Evolutionary conservation across 2,329 filamentous ascomycete genomes (phyloP).

Genomic region (Didymella segeticola): DNA sequence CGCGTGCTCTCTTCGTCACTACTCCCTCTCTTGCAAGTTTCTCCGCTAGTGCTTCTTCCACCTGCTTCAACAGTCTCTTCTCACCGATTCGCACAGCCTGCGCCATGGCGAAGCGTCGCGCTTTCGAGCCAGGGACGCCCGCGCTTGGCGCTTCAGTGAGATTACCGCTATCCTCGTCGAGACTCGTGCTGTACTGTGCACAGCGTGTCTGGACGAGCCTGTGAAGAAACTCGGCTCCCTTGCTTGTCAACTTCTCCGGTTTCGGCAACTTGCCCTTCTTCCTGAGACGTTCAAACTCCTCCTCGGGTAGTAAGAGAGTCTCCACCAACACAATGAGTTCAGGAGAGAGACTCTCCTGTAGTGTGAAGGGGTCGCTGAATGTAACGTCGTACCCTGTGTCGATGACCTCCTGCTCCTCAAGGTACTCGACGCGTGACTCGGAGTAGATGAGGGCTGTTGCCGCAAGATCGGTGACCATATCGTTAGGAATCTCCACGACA

Average conservation of each 20-base stretch:
- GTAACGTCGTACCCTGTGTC: conserved; percentile 75
- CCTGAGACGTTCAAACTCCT: conserved; percentile 51
- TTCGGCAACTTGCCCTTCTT: conserved; percentile 54
- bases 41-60: conserved; percentile 48
- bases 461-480: conserved; percentile 54
- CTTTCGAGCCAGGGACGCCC: conserved; percentile 17
- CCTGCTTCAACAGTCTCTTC: conserved; percentile 68
- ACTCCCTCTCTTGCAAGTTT: conserved; percentile 41
- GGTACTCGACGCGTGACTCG: conserved; percentile 55
- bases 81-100: conserved; percentile 73
- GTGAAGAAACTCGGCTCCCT: conserved; percentile 50
- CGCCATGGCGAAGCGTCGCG: conserved; percentile 62
- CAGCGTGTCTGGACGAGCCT: conserved; percentile 50
- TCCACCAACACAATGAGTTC: conserved; percentile 55
- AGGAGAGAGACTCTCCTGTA: conserved; percentile 48
- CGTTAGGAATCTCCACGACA: conserved; percentile 78
- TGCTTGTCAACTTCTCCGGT: conserved; percentile 47
- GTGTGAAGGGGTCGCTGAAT: conserved; percentile 40
- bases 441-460: conserved; percentile 21
- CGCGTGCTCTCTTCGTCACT: conserved; percentile 33
- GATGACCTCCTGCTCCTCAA: conserved; percentile 68
- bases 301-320: conserved; percentile 50
- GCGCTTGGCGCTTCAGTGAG: conserved; percentile 45
- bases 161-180: conserved; percentile 62
- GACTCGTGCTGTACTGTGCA: conserved; percentile 60